Base-by-base conservation (phyloP, 768 basidiomycete genomes). In the Russula olivacea region DNA sequence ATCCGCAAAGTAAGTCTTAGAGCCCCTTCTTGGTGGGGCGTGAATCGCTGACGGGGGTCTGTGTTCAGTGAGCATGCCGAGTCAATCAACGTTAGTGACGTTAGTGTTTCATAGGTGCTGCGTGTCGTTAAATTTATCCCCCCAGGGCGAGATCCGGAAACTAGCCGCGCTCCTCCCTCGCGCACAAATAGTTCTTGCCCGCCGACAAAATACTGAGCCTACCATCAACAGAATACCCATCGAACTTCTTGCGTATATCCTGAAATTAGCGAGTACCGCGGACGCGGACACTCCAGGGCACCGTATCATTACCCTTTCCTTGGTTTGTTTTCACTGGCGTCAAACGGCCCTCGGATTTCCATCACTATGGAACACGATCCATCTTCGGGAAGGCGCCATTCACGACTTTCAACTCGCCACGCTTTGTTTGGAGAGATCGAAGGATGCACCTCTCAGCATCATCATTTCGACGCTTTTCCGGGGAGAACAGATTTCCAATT, bases 311-410 rank as follows among this genome's bases (percentile, higher is more conserved):
- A 57, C 52, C 1, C 65, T 67, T n/a, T 67, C 66, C 11, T 53
- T 67, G 59, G 66, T 67, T 48, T 67, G 66, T n/a, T 38, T 47
- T 49, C 64, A 67, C 40, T 67, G 66, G 66, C 66, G 66, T 30
- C 66, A 67, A 57, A 66, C 64, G 15, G 66, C 66, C 17, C 60
- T 67, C 51, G 55, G 58, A 23, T 67, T 67, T 61, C 66, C 66
- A 23, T 43, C 59, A 12, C 51, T 67, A 10, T 67, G 66, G 66
- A 61, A 53, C 28, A 67, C 66, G n/a, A 67, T 67, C 25, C 60
- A 67, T 52, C 66, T 67, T 34, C 66, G 59, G 34, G 59, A 66
- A n/a, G 66, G 63, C 38, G 58, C 59, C 54, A 61, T 67, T 36
- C 64, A 67, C 30, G 66, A 67, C 23, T 67, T 67, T 32, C 66